These are phyloP conservation scores for Ustilago bromivora DNA, from an alignment of 1,284 basidiomycete species.

Conservation along the genomic window DNA sequence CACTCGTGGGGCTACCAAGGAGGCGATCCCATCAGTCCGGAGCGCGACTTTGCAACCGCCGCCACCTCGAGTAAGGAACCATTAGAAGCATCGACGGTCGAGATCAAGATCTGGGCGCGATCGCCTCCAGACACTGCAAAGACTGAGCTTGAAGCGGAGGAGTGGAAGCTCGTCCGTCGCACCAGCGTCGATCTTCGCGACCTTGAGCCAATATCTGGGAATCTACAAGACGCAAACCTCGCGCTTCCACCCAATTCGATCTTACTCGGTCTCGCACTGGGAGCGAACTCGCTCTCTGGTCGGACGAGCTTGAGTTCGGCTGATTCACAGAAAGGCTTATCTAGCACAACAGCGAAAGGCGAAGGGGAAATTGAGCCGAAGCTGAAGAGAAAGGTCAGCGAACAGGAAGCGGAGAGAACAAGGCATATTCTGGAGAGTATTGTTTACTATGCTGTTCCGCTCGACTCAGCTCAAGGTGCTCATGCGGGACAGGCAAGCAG, in stretches of 20 bases:
- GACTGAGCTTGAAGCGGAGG: not conserved
- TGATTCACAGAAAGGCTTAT: not conserved
- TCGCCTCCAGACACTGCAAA: slow-evolving; percentile 2
- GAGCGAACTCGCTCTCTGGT: slow-evolving; percentile 43
- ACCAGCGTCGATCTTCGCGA: slow-evolving; percentile 36
- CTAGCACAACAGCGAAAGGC: not conserved
- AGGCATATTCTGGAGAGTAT: slow-evolving; percentile 37
- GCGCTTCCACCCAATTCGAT: slow-evolving; percentile 37
- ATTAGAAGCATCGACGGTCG: slow-evolving; percentile 11
- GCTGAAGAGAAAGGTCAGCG: slow-evolving; percentile 23
- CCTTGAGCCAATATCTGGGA: slow-evolving; percentile 30
- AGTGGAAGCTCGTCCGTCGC: slow-evolving; percentile 39
- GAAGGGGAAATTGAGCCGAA: slow-evolving; percentile 14
- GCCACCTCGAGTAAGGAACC: not conserved
- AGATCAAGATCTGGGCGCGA: slow-evolving; percentile 32
- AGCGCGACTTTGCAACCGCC: slow-evolving; percentile 31
- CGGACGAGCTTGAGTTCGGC: slow-evolving; percentile 12
- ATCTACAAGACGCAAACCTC: slow-evolving; percentile 21
- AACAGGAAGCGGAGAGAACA: slow-evolving; percentile 35
- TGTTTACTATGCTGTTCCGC: slow-evolving; percentile 35
- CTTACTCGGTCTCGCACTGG: slow-evolving; percentile 35
- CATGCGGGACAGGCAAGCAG: not conserved
- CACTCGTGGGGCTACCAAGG: slow-evolving; percentile 47
- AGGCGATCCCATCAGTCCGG: slow-evolving; percentile 34
- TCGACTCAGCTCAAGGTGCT: slow-evolving; percentile 5